Percentiles rank a stretch among this genome's conserved stretches.
Conservation (phyloP, 768 basidiomycete species). For the Tricholoma saponaceum region DNA sequence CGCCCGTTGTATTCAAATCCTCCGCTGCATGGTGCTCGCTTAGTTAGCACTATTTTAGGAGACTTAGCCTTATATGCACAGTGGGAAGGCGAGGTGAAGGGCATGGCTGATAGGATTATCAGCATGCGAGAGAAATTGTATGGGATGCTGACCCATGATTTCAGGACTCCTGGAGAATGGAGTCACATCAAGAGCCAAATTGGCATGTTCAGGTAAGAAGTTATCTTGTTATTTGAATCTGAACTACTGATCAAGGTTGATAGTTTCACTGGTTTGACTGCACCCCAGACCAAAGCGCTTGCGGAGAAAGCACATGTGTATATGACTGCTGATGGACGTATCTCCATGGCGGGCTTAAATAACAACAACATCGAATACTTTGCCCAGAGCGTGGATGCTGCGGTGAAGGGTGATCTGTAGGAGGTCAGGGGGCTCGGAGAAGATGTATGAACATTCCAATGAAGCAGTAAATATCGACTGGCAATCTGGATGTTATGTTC, state of each 20-base stretch:
- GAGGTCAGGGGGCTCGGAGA: not conserved
- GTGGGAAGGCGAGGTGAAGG: conserved; percentile 91
- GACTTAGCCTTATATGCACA: conserved; percentile 70
- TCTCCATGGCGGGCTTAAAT: conserved; percentile 93
- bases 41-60: conserved; percentile 81
- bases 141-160: conserved; percentile 66
- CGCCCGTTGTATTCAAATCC: conserved; percentile 99
- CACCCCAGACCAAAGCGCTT: conserved; percentile 74
- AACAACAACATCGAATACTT: conserved; percentile 83
- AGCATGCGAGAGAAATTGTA: conserved; percentile 86
- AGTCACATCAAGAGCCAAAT: conserved; percentile 92
- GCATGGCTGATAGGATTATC: conserved; percentile 95
- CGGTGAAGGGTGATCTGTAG: conserved; percentile 75
- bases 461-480: not conserved
- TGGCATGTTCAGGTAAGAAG: conserved; percentile 90
- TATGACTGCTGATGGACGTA: conserved; percentile 91
- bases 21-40: conserved; percentile 83
- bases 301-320: conserved; percentile 90
- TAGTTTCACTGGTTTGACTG: conserved; percentile 84
- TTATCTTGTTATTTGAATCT: not conserved
- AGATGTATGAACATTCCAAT: not conserved
- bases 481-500: not conserved
- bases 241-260: not conserved
- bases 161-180: conserved; percentile 94
- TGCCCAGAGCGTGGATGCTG: conserved; percentile 79